Evolutionary conservation across 768 basidiomycete species (phyloP), one percentile per base, ranked within the genome.

Genomic region (Pulveroboletus sp.): DNA sequence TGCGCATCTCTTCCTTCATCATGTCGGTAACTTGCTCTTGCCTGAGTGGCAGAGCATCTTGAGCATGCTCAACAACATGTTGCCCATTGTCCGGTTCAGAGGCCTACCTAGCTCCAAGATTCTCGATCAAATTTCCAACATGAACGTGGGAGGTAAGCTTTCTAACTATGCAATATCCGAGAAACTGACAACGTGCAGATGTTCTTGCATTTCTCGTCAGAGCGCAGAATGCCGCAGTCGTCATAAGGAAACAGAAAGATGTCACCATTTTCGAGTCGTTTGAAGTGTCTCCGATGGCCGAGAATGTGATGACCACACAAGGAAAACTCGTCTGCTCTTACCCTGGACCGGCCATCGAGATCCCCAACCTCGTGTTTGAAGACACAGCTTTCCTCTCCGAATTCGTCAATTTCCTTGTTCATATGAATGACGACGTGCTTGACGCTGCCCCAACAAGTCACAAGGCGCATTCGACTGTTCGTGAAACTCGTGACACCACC

Each of bases 261-360:
- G 23, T 41, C 39, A 41, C 39, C 0, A n/a, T 41, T 17, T 41
- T 41, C 24, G 78, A 79, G 54, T 59, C 60, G 10, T 80, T 79
- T 46, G 72, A 78, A 52, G 64, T 71, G 5, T 72, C 73, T 5
- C 69, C 75, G 1, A 52, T 54, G 17, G 53, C 63, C 7, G 53
- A 53, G 13, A 54, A 47, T 17, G 39, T 26, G 24, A 41, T 41
- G 24, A 26, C 16, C 10, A 27, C 39, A n/a, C 24, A 41, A 41
- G 39, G 39, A 11, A 41, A 41, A n/a, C 39, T 41, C n/a, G 16
- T 26, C 24, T 41, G 24, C 16, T 41, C 39, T n/a, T 41, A 41
- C 17, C 39, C 39, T 0, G 24, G 39, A 16, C 39, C 39, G n/a
- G 23, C 39, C 16, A 41, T 41, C 6, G 39, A 24, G 16, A 26